Evolutionary conservation across 1,284 basidiomycete species (phyloP), one percentile per base, ranked within the genome.

Genomic region (Ganoderma boninense): DNA sequence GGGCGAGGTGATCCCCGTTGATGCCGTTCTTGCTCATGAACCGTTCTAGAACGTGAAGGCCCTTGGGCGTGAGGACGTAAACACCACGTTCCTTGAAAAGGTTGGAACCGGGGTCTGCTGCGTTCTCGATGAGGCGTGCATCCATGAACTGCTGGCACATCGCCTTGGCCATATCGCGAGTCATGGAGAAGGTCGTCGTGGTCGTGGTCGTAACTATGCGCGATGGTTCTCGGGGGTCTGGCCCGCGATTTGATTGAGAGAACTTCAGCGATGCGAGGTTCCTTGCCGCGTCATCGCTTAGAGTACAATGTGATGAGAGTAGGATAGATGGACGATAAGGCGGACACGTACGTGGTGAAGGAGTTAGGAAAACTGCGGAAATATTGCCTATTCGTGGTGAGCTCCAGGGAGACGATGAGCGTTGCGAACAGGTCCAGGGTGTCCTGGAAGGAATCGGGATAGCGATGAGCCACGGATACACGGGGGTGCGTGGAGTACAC

Each of bases 121-220:
- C 97, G 80, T 98, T 98, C 82, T 98, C 97, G 75, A 99, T 97
- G 74, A 99, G 88, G 71, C 97, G 94, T 64, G 97, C 97, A 75
- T 99, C 97, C 95, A 99, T 97, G 80, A 99, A 99, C 79, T 99
- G 97, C 83, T 99, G 97, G 83, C 96, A 96, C 91, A 99, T 99
- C 44, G 96, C 96, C 84, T 98, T 98, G 71, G 98, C 98, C 94
- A 99, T 99, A 62, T 99, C 97, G 75, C 97, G 92, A 74, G 96
- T 97, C 98, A 99, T 99, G 72, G 96, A 97, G 84, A 99, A 99
- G 29, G 98, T 99, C 57, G 98, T 99, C 11, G 97, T 99, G 6
- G 98, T 99, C 0, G 98, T 99, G 1, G 97, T 99, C 75, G 98
- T 99, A 78, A 99, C 94, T 80, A 99, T 96, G 78, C 97, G 92